Evolutionary conservation across 169 alveolate genomes (phyloP).

Genomic region (Eimeria falciformis): DNA sequence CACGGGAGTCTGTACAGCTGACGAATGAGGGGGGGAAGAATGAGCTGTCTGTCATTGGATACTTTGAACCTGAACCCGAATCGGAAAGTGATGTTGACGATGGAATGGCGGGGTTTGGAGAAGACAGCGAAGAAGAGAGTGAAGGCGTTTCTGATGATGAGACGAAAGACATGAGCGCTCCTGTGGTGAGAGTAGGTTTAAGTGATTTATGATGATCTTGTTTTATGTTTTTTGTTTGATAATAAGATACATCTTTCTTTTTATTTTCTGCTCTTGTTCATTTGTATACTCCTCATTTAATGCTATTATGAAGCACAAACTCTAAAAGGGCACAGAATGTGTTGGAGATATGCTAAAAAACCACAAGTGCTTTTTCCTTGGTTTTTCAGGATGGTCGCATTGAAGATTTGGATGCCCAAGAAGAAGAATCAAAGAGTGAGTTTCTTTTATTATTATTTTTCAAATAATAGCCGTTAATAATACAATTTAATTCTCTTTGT

Average conservation of each 20-base stretch:
- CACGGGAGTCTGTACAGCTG: constrained; percentile 86
- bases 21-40: constrained; percentile 90
- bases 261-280: neutral
- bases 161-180: neutral
- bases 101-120: constrained; percentile 79
- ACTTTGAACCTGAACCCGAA: constrained; percentile 90
- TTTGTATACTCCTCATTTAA: neutral
- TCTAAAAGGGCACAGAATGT: no score
- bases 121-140: constrained; percentile 88
- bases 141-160: constrained; percentile 58
- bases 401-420: constrained; percentile 2
- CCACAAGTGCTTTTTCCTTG: neutral
- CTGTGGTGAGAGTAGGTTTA: constrained; percentile 6
- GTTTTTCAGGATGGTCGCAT: constrained; percentile 9
- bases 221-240: no score
- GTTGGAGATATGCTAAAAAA: no score
- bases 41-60: constrained; percentile 90
- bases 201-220: no score
- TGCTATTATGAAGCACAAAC: neutral
- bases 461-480: neutral
- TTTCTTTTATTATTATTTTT: neutral
- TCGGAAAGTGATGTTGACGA: constrained; percentile 79
- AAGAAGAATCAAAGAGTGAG: neutral
- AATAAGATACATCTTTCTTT: neutral
- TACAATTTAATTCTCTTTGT: neutral